Base-by-base conservation (phyloP, 148 eudicot species). In the Agrostemma githago region DNA sequence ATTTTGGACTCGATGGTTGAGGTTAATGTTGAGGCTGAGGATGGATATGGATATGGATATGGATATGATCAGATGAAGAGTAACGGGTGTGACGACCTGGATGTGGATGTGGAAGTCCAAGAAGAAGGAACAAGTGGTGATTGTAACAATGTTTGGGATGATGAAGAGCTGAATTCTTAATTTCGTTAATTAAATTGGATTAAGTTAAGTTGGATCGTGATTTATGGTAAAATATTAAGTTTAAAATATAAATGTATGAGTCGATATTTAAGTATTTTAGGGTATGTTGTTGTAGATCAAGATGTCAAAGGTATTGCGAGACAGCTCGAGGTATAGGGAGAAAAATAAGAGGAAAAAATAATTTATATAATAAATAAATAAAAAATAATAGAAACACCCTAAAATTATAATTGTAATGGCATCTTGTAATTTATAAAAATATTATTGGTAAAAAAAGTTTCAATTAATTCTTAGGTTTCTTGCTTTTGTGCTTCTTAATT, bases 1-100 rank as follows among this genome's bases (percentile, higher is more conserved):
- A 73, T 58, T 0, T 21, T 62, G n/a, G 73, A 66, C 43, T 2
- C 66, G 15, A 72, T 66, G 66, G 73, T 48, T 21, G 68, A 70
- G 11, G 3, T 51, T 3, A 51, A 51, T 51, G 11, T 65, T 43
- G 46, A 43, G 15, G 17, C 0, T 7, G 56, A 2, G 6, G 14
- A 37, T 53, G 66, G 78, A 5, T 20, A 11, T 20, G 77, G 8
- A 2, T 10, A 42, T 34, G 59, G 16, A 19, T 43, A 48, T 2
- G 66, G 53, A 15, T 60, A 19, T 2, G 38, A 34, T 41, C 6
- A 9, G 26, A 51, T 14, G 9, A 3, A 5, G 3, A 61, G 41
- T 34, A 11, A 1, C 11, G 77, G 69, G 44, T 8, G 38, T 15
- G 62, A 64, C 67, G 62, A 64, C 67, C 72, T 42, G 40, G 37